Conservation (phyloP, 768 basidiomycete genomes). For the Exidia glandulosa region DNA sequence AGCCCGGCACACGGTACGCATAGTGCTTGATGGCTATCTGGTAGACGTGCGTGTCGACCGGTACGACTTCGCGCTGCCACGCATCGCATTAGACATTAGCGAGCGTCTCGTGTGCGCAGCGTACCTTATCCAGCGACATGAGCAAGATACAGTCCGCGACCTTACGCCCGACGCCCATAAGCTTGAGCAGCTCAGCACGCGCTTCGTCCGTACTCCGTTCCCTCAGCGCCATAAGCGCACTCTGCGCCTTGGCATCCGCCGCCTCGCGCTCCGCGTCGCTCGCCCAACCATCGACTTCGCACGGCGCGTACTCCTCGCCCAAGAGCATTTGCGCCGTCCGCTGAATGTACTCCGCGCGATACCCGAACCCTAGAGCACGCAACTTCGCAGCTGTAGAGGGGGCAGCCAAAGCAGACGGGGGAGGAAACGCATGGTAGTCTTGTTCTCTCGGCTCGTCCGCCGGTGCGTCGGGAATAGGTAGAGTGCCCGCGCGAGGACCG, state of each 20-base stretch:
- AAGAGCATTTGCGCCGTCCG: conserved; percentile 71
- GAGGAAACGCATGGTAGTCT: conserved; percentile 74
- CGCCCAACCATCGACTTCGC: not conserved
- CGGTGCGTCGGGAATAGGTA: conserved; percentile 20
- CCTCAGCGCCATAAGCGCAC: conserved; percentile 50
- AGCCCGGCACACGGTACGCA: conserved; percentile 38
- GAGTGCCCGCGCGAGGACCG: conserved; percentile 54
- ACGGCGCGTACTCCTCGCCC: conserved; percentile 28
- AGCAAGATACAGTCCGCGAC: conserved; percentile 92
- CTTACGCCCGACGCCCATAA: conserved; percentile 90
- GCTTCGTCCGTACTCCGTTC: conserved; percentile 41
- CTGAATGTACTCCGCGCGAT: conserved; percentile 85
- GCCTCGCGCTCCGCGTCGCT: not conserved
- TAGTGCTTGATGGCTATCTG: conserved; percentile 81
- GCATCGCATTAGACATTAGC: not conserved
- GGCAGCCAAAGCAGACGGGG: conserved; percentile 53
- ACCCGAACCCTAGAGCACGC: conserved; percentile 85
- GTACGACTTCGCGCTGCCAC: conserved; percentile 67
- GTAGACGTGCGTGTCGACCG: conserved; percentile 91
- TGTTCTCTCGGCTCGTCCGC: conserved; percentile 22
- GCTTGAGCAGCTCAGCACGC: conserved; percentile 62
- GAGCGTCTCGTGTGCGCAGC: not conserved
- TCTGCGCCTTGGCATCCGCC: conserved; percentile 38
- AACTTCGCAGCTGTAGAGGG: conserved; percentile 50
- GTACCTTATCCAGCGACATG: conserved; percentile 86